Conservation (phyloP, 2,329 filamentous ascomycete species). For the Juglanconis sp. region DNA sequence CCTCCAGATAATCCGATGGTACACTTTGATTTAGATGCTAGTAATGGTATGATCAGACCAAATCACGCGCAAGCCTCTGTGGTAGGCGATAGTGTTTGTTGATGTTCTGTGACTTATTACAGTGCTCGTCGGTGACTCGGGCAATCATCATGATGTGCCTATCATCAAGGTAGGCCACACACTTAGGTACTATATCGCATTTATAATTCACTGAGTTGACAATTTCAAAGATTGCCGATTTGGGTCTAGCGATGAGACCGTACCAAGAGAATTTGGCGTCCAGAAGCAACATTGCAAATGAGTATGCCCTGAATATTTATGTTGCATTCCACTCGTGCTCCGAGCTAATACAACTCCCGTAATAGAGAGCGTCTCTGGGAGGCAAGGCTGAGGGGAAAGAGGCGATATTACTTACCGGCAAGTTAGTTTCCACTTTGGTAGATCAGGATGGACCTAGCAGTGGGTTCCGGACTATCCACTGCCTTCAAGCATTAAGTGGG, state of each 20-base stretch:
- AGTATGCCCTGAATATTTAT: neutral
- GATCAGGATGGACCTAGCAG: neutral
- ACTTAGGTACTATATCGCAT: neutral
- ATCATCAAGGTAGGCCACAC: neutral
- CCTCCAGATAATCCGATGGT: neutral
- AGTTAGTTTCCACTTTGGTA: neutral
- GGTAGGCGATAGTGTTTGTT: neutral
- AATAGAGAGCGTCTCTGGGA: neutral
- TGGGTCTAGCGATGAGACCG: neutral
- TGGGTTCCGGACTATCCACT: neutral
- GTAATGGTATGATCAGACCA: neutral
- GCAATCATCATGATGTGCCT: neutral
- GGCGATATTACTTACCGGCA: neutral
- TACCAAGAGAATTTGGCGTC: neutral
- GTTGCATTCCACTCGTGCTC: neutral
- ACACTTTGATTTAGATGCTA: constrained; percentile 2
- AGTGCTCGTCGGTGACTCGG: neutral
- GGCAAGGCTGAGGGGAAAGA: neutral
- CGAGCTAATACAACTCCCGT: too few relatives aligned
- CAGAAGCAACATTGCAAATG: neutral
- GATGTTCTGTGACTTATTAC: neutral
- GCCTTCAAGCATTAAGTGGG: neutral
- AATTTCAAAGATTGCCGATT: neutral
- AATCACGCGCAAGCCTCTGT: neutral
- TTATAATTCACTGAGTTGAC: too few relatives aligned